Evolutionary conservation across 1,284 basidiomycete genomes (phyloP), one percentile per base, ranked within the genome.

Genomic region (Chondrostereum purpureum): DNA sequence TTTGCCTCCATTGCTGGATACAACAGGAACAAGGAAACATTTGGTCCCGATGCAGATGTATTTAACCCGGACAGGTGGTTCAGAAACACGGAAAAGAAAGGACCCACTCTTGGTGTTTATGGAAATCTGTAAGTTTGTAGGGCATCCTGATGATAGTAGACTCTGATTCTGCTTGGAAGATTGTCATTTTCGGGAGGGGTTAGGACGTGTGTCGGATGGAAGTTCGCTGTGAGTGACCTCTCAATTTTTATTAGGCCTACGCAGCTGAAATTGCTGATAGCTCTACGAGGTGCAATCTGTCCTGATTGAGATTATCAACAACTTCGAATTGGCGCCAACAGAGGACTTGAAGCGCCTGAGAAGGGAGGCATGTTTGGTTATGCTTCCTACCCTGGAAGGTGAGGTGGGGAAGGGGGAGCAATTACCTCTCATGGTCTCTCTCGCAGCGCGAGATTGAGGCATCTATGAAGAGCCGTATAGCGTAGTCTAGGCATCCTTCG

Each of bases 31-130:
- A 67, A 66, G 47, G 66, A 70, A 16, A 52, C 77, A 23, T 80
- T 75, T 57, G 77, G 77, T 5, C 62, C 69, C 31, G 75, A 78
- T 50, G 74, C 76, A 3, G 58, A 75, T 44, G 56, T 58, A 20
- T 79, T 72, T 57, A 73, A 74, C 47, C 77, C 77, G 2, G 69
- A 74, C 38, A 62, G 77, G 40, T 79, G 74, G 72, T 54, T 78
- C n/a, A 63, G 64, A 34, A 58, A 63, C 11, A 57, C 59, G 14
- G 66, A 69, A 48, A 68, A 66, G 55, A 68, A 66, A 49, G 65
- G 66, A 12, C 66, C 68, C 4, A 66, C 62, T 3, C 52, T 76
- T 6, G 74, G 77, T 8, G 71, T 78, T 3, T 75, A 73, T 54
- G 70, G 69, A 3, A 76, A 77, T 56, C 49, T 76, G 69, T 76